Evolutionary conservation across 2,329 filamentous ascomycete genomes (phyloP), one percentile per base, ranked within the genome.

Genomic region (Endocalyx cinctus): DNA sequence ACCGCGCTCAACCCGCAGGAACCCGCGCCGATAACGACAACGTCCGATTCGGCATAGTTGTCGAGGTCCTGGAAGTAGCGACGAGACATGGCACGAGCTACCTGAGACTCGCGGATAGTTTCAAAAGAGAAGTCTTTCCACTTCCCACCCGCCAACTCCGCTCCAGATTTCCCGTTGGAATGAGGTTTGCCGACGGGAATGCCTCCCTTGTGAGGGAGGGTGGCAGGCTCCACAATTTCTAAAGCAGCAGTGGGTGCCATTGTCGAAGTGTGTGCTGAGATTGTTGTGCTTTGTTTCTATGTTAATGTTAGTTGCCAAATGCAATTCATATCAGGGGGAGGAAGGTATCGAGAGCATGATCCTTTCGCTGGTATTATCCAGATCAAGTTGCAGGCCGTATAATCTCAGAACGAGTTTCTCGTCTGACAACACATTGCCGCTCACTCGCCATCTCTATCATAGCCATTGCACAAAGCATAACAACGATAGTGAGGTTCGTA

Each of bases 281-380:
- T 45, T 47, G 28, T 38, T 28, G 28, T 36, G 43, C 31, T 54
- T 23, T 39, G 51, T 46, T 48, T 39, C 55, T 60, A 44, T 49
- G 52, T 56, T 45, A 14, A 29, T 27, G 20, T 37, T 56, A 58
- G 45, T 34, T 54, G 47, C 51, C 53, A 43, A 45, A 47, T 35
- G 39, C 45, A 50, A 54, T n/a, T n/a, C n/a, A n/a, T n/a, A n/a
- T 52, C 48, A 45, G 54, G 51, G 58, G 58, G 52, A 60, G 66
- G 64, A 68, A 25, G n/a, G n/a, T 26, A 46, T 46, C 31, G 69
- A 74, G 76, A 76, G 86, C 87, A 94, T 94, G 87, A 92, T 94
- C 84, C 88, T 94, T 92, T 88, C 88, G 88, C 88, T 88, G 84
- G 87, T 87, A 92, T 92, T 90, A 90, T 89, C 87, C 84, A 87